Base-by-base conservation (phyloP, 331 rosid genomes). In the Quercus tomentella region DNA sequence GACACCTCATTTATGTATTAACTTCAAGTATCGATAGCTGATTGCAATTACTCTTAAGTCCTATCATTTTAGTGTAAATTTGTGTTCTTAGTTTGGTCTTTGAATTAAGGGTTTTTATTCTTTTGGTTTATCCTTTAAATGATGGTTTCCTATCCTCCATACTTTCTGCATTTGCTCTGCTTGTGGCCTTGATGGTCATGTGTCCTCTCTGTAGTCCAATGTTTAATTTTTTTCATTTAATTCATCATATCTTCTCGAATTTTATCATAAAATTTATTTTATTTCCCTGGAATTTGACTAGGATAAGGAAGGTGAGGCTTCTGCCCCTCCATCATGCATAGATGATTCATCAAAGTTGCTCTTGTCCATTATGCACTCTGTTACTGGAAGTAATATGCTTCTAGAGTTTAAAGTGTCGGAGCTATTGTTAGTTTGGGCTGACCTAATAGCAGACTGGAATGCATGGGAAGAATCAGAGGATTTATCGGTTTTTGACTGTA, bases 401-500 rank as follows among this genome's bases (percentile, higher is more conserved):
- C 74, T 81, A 81, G 97, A 94, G 80, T 92, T 94, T 69, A 92
- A 88, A 83, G 80, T 94, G 56, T 76, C 89, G 16, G 96, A 94
- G 80, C 77, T 94, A 79, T 84, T 94, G 33, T 80, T 89, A 78
- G 89, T 88, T 81, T 94, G 98, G 98, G 91, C 94, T 70, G 85
- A 87, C 78, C 81, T 90, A 69, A 84, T 94, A 83, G 96, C 94
- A 11, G 93, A 89, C 80, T 94, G 98, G 96, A 89, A 92, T 82
- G 88, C 94, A 58, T 94, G 98, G 98, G 96, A 94, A 76, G 98
- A 94, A 77, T 81, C 93, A 22, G 96, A 94, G 87, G 94, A 94
- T 83, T 79, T 94, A 76, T 85, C 93, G 18, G 81, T 94, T 84
- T 94, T 94, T 89, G 83, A 88, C 28, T 92, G 93, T 85, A 90